Evolutionary conservation across 2,329 filamentous ascomycete species (phyloP).

Genomic region (Phaeosphaeriaceae sp.): DNA sequence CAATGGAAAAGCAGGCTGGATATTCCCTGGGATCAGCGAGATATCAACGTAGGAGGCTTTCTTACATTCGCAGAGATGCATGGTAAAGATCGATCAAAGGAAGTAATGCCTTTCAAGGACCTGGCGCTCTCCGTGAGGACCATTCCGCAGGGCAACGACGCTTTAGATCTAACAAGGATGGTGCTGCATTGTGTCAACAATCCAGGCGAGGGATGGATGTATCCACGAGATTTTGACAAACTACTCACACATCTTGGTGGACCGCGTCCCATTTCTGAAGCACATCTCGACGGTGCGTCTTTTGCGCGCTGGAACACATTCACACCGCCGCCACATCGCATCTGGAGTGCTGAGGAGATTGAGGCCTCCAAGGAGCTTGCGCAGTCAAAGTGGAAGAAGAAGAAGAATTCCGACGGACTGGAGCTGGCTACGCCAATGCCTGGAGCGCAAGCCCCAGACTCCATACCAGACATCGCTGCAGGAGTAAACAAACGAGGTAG

Average conservation of each 20-base stretch:
- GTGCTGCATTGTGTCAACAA: constrained; percentile 24
- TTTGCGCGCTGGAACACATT: constrained; percentile 15
- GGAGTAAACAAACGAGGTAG: too few species aligned
- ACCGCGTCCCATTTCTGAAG: constrained; percentile 3
- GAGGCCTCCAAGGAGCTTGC: background rate
- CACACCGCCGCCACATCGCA: constrained; percentile 4
- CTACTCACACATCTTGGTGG: constrained; percentile 18
- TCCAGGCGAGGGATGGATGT: constrained; percentile 23
- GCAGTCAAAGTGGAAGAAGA: background rate
- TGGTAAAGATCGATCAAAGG: background rate
- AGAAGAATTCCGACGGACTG: background rate
- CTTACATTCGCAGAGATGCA: background rate
- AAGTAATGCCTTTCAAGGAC: constrained; percentile 21
- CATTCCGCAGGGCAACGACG: constrained; percentile 24
- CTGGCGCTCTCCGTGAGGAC: constrained; percentile 21
- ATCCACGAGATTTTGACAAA: constrained; percentile 25
- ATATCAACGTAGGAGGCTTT: constrained; percentile 12
- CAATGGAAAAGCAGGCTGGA: constrained; percentile 9
- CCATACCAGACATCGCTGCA: too few species aligned
- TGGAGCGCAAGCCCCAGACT: background rate
- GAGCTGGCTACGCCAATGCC: too few species aligned
- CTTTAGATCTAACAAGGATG: constrained; percentile 33
- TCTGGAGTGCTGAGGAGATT: background rate
- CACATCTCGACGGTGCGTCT: constrained; percentile 15
- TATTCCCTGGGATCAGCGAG: constrained; percentile 13